Base-by-base conservation (phyloP, 139 green algal genomes). In the Astrephomene gubernaculifera region DNA sequence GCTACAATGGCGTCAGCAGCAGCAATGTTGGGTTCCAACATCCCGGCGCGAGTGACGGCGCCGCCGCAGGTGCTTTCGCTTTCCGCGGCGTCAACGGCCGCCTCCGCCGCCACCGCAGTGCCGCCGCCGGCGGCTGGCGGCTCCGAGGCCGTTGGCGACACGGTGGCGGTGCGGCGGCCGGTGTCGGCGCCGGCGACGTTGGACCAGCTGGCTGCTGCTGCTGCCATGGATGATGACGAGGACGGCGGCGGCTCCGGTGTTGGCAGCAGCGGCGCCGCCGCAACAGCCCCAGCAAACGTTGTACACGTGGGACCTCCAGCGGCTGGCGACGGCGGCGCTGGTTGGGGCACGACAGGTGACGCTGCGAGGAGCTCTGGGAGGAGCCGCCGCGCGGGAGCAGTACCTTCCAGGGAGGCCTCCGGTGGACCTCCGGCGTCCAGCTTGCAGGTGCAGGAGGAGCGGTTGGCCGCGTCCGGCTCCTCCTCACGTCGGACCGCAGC, bases 141-240 rank as follows among this genome's bases (percentile, higher is more conserved):
- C 31, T 27, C 31, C 33, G 33, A 4, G 4, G 45, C n/a, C 35
- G 24, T 31, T 6, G 36, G 39, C 43, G 41, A 41, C 9, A 4
- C n/a, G 22, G n/a, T n/a, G n/a, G 76, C 35, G 2, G 8, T 1
- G 6, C 52, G 4, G 76, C 61, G 61, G 41, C 61, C 60, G n/a
- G 76, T 83, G 52, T 73, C 76, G 3, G 76, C 76, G 24, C 61
- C 74, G 61, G 39, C 76, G 76, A 69, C 45, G 45, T 22, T 83
- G 75, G 38, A 61, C 35, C 72, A 68, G 52, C 72, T 67, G 45
- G 49, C 35, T 14, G 72, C 49, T 17, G 72, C n/a, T 14, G 72
- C 52, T 0, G 72, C 49, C 17, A 29, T 70, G 33, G 72, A 65
- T 12, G 72, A 25, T 35, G 73, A 39, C 1, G 73, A 69, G 73